A percentile compares a stretch with the other conserved stretches of the same genome.
phyloP scores from a whole-genome alignment of 2,329 filamentous ascomycete genomes.

The Lasiodiplodia theobromae region DNA sequence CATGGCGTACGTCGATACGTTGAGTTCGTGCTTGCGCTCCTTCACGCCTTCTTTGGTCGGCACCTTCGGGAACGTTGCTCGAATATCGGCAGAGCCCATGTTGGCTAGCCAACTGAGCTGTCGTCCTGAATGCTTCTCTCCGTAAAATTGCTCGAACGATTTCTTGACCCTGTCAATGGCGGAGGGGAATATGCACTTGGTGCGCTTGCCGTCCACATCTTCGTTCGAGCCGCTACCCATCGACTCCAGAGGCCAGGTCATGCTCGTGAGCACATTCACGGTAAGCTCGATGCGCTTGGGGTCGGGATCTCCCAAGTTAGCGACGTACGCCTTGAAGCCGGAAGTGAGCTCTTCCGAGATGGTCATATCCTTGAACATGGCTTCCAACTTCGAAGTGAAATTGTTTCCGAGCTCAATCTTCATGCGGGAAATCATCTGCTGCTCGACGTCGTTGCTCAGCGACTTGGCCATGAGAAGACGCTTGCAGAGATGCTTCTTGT shows the following conservation, averaged over 20 bases:
- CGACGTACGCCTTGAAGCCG: constrained; percentile 76
- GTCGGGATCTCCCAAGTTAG: constrained; percentile 62
- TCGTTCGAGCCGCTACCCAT: constrained; percentile 67
- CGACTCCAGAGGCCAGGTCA: constrained; percentile 92
- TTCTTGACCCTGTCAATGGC: constrained; percentile 78
- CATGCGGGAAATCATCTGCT: constrained; percentile 95
- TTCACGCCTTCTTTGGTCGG: constrained; percentile 73
- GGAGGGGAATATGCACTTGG: constrained; percentile 73
- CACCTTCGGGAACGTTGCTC: constrained; percentile 76
- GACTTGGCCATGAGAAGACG: constrained; percentile 88
- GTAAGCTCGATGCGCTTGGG: constrained; percentile 76
- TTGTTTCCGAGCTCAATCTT: constrained; percentile 95
- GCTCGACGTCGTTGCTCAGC: constrained; percentile 89
- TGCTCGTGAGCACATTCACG: constrained; percentile 87
- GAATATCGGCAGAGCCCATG: constrained; percentile 86
- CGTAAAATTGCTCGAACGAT: constrained; percentile 89
- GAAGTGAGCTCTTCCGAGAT: constrained; percentile 83
- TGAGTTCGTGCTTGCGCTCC: constrained; percentile 84
- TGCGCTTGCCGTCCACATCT: constrained; percentile 55
- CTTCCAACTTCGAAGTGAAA: constrained; percentile 91
- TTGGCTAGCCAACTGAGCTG: constrained; percentile 82
- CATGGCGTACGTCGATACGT: constrained; percentile 92
- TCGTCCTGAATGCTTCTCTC: constrained; percentile 84
- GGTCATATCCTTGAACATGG: constrained; percentile 97
- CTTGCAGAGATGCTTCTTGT: constrained; percentile 94